Percentiles rank a stretch among this genome's conserved stretches.
phyloP scores from a whole-genome alignment of 306 rosid genomes.

The Delonix regia region DNA sequence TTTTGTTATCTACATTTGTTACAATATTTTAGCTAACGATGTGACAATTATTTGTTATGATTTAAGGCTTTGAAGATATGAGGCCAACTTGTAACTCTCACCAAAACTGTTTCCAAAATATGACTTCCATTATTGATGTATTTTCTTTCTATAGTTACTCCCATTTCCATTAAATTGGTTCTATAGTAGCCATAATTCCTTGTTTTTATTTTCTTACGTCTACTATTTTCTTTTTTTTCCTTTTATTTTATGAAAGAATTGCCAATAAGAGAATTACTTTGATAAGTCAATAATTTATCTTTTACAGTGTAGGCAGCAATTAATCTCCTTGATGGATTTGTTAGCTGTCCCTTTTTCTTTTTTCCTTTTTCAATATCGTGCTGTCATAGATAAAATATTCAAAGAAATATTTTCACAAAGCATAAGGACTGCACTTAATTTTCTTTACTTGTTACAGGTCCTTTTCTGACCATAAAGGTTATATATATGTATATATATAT shows the following conservation, averaged over 20 bases:
- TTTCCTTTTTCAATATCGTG: too few relatives aligned
- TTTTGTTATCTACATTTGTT: too few relatives aligned
- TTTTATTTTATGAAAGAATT: slow-evolving; percentile 2
- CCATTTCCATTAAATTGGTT: background rate
- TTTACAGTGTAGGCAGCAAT: background rate
- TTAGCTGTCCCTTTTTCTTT: too few relatives aligned
- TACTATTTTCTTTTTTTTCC: background rate
- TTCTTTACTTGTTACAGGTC: slow-evolving; percentile 56
- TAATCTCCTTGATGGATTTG: background rate
- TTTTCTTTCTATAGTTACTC: background rate
- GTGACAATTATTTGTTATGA: too few relatives aligned
- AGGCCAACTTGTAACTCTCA: slow-evolving; percentile 18
- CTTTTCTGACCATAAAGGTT: slow-evolving; percentile 84
- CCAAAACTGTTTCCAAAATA: background rate
- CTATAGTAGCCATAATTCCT: background rate
- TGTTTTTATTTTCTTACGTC: background rate
- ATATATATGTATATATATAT: too few relatives aligned
- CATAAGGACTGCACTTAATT: slow-evolving; percentile 5
- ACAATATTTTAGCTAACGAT: too few relatives aligned
- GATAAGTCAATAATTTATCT: background rate
- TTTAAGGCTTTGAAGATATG: background rate
- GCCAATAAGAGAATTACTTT: background rate
- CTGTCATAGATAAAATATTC: background rate
- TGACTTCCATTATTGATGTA: background rate
- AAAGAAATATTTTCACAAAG: background rate